Conservation (phyloP, 2,329 filamentous ascomycete genomes). For the Aspergillus fischeri region DNA sequence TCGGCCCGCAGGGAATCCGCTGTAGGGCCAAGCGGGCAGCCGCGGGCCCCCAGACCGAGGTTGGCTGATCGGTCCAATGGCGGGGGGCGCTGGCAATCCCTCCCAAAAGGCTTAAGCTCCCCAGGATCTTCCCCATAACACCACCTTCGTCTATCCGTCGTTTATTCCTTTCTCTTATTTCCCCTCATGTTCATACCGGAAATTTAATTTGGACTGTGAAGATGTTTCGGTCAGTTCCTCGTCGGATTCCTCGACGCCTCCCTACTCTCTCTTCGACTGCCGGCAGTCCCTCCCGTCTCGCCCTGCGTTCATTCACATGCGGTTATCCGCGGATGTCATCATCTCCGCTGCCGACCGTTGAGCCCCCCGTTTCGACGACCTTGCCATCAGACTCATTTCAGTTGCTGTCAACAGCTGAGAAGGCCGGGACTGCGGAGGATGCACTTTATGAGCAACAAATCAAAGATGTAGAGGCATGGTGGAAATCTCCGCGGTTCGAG, state of each 20-base stretch:
- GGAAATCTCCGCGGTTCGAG: constrained; percentile 75
- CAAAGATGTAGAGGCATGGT: constrained; percentile 84
- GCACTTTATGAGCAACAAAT: constrained; percentile 79
- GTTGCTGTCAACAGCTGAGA: constrained; percentile 70
- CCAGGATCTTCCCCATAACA: background rate
- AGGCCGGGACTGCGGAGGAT: constrained; percentile 78
- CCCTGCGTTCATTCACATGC: constrained; percentile 34
- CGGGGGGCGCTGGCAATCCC: background rate
- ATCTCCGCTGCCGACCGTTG: constrained; percentile 47
- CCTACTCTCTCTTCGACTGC: constrained; percentile 15
- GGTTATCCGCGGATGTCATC: constrained; percentile 51
- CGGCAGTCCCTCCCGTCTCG: constrained; percentile 21
- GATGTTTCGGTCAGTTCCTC: constrained; percentile 36
- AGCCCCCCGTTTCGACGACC: constrained; percentile 58
- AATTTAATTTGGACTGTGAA: background rate
- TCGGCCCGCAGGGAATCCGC: background rate
- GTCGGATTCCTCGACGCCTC: constrained; percentile 34
- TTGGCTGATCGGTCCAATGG: background rate
- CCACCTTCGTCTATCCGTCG: background rate
- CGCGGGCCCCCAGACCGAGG: background rate
- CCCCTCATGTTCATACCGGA: background rate
- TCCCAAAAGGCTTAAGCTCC: background rate
- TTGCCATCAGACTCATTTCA: constrained; percentile 77
- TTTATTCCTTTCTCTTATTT: background rate
- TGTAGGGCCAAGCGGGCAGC: background rate